Conservation (phyloP, 1,284 basidiomycete species). For the Ustanciosporium gigantosporum region DNA sequence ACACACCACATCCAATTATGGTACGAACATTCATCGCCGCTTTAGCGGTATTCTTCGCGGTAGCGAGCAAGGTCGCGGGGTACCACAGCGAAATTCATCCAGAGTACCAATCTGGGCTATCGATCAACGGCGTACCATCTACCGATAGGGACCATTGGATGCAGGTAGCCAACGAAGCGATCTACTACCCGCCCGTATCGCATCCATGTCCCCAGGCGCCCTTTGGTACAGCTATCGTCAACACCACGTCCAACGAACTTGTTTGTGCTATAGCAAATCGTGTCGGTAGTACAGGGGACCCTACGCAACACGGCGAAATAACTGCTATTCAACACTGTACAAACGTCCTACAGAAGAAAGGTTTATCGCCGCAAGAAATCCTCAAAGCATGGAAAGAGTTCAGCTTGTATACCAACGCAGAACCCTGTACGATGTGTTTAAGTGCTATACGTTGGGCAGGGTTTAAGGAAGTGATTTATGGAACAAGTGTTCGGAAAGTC, state of each 20-base stretch:
- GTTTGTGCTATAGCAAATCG: conserved; percentile 45
- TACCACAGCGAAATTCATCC: conserved; percentile 6
- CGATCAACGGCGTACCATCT: conserved; percentile 33
- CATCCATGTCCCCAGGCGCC: conserved; percentile 33
- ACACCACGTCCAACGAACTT: conserved; percentile 48
- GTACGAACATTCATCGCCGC: too few relatives aligned
- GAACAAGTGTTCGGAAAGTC: conserved; percentile 42
- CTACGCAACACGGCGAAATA: conserved; percentile 47
- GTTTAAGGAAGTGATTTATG: conserved; percentile 49
- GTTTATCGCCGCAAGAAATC: conserved; percentile 35
- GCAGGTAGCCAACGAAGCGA: conserved; percentile 25
- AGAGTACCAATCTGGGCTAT: conserved; percentile 37
- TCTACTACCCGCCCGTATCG: conserved; percentile 16
- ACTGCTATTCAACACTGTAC: conserved; percentile 40
- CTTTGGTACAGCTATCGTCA: conserved; percentile 34
- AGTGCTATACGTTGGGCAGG: conserved; percentile 48
- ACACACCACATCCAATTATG: too few relatives aligned
- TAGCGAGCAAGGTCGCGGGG: too few relatives aligned
- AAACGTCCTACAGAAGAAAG: conserved; percentile 31
- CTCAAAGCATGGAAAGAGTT: conserved; percentile 37
- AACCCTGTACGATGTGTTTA: conserved; percentile 51
- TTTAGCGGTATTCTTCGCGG: too few relatives aligned
- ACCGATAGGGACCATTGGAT: conserved; percentile 32
- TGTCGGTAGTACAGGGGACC: conserved; percentile 47
- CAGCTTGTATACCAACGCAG: conserved; percentile 41